Evolutionary conservation across 208 protist genomes (phyloP).

Genomic region (Trypanosoma boissoni): DNA sequence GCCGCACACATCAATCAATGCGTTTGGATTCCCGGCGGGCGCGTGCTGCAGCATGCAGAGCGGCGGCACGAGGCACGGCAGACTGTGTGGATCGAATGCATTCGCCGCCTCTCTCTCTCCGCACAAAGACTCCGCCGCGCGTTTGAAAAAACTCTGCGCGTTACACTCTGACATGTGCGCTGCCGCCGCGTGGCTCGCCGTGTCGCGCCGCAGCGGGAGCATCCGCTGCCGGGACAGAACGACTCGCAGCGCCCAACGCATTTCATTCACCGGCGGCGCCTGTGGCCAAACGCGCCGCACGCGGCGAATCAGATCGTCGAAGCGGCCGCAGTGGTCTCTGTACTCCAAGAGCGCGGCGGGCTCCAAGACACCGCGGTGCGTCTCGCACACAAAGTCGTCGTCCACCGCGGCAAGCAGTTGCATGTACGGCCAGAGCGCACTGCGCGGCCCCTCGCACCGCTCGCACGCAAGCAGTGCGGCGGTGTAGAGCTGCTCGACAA

Average conservation of each 20-base stretch:
- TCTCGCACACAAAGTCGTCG: conserved; percentile 51
- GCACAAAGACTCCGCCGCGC: conserved; percentile 31
- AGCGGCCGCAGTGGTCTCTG: conserved; percentile 49
- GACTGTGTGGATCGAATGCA: conserved; percentile 26
- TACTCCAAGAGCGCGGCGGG: conserved; percentile 56
- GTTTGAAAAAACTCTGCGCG: background rate
- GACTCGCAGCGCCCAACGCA: conserved; percentile 58
- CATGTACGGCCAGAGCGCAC: conserved; percentile 50
- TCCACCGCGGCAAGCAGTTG: conserved; percentile 42
- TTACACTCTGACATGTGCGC: too few species aligned
- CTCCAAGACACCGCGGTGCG: conserved; percentile 60
- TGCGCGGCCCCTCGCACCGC: conserved; percentile 32
- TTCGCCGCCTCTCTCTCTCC: conserved; percentile 30
- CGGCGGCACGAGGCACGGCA: conserved; percentile 48
- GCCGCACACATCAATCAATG: background rate
- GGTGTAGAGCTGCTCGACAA: conserved; percentile 65
- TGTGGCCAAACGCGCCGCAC: too few species aligned
- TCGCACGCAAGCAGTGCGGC: conserved; percentile 59
- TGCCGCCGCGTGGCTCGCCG: background rate
- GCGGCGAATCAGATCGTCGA: too few species aligned
- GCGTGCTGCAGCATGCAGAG: conserved; percentile 57
- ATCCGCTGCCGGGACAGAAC: conserved; percentile 53
- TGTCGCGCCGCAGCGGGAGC: conserved; percentile 28
- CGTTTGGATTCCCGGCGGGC: conserved; percentile 38
- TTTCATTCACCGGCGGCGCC: conserved; percentile 48